phyloP scores from a whole-genome alignment of 2,329 filamentous ascomycete species.

The Macroventuria anomochaeta region DNA sequence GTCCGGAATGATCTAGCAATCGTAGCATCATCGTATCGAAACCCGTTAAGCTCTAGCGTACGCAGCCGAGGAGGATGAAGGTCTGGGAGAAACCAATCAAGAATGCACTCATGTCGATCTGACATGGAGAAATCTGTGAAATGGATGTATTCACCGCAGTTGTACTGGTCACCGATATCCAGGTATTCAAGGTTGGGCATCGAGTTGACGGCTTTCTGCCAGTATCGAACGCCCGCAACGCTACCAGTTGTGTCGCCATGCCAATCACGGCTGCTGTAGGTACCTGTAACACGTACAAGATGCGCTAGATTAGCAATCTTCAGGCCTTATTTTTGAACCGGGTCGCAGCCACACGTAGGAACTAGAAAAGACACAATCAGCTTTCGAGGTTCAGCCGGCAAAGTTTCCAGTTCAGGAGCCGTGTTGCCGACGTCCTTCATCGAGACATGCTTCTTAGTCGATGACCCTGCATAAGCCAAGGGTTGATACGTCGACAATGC shows the following conservation, averaged over 20 bases:
- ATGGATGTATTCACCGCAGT: background rate
- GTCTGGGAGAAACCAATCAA: no score
- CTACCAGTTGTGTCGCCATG: background rate
- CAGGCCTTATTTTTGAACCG: constrained; percentile 19
- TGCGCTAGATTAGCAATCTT: constrained; percentile 27
- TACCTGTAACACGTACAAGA: constrained; percentile 5
- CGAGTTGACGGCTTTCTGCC: background rate
- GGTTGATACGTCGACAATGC: no score
- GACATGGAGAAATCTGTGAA: background rate
- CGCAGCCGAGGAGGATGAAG: no score
- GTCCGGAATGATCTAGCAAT: no score
- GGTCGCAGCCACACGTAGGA: constrained; percentile 2
- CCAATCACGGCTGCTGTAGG: background rate
- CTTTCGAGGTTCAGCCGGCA: constrained; percentile 26
- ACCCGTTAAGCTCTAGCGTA: no score
- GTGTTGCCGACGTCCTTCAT: background rate
- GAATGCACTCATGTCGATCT: no score
- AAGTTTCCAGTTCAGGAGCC: constrained; percentile 9
- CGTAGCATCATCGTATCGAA: no score
- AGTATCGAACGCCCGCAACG: background rate
- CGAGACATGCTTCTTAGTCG: background rate
- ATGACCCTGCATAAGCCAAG: no score
- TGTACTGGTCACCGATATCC: background rate
- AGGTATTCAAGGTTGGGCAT: background rate
- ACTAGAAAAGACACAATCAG: constrained; percentile 23